Conservation (phyloP, 139 green algal genomes). For the Micromonas commoda region DNA sequence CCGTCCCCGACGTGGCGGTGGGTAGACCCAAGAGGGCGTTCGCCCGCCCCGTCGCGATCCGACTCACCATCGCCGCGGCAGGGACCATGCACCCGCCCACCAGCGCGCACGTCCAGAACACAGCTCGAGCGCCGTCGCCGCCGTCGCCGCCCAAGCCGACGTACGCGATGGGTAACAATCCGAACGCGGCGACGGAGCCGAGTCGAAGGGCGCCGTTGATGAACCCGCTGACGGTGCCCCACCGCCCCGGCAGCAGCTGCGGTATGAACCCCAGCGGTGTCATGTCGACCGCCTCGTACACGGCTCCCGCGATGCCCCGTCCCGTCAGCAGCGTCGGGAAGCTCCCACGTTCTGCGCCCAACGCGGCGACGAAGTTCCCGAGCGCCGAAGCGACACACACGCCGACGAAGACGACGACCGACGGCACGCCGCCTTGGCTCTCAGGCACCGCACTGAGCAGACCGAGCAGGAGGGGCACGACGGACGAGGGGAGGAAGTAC, state of each 20-base stretch:
- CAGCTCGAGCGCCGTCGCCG: neutral
- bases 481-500: neutral
- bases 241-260: neutral
- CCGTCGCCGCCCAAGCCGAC: neutral
- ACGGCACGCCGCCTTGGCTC: neutral
- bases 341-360: neutral
- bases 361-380: neutral
- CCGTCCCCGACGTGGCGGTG: neutral
- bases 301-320: neutral
- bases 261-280: neutral
- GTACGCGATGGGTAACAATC: neutral
- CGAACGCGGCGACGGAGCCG: neutral
- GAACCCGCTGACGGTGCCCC: neutral
- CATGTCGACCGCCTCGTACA: constrained; percentile 8
- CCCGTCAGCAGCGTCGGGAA: neutral
- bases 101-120: neutral
- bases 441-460: neutral
- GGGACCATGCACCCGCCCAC: neutral
- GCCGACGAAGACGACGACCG: neutral
- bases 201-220: neutral
- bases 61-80: neutral
- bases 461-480: neutral
- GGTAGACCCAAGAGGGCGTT: too few species aligned
- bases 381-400: too few species aligned
- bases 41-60: neutral